Conservation (phyloP, 2,329 filamentous ascomycete species). For the Colletotrichum truncatum region DNA sequence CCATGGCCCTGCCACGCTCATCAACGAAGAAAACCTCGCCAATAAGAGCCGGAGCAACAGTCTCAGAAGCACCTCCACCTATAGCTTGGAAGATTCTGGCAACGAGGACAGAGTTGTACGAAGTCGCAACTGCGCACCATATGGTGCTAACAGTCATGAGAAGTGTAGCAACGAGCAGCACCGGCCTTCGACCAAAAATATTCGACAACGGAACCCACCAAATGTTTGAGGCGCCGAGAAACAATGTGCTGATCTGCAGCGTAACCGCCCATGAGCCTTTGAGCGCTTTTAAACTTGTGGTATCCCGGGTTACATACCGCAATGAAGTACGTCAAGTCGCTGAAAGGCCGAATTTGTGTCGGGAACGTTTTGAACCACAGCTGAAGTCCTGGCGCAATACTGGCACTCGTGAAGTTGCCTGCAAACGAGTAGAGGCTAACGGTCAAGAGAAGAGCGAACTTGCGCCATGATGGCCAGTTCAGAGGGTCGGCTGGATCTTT, state of each 20-base stretch:
- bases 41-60: conserved; percentile 42
- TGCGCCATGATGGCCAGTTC: conserved; percentile 44
- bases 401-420: conserved; percentile 42
- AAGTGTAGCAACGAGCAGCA: conserved; percentile 40
- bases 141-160: conserved; percentile 37
- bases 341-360: conserved; percentile 31
- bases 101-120: conserved; percentile 37
- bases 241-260: conserved; percentile 41
- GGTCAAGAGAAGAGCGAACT: conserved; percentile 37
- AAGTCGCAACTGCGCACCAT: conserved; percentile 37
- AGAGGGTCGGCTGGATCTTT: conserved; percentile 46
- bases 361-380: conserved; percentile 43
- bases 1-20: conserved; percentile 45
- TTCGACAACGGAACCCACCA: conserved; percentile 48
- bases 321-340: conserved; percentile 41
- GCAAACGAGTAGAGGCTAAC: conserved; percentile 44
- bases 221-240: conserved; percentile 45
- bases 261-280: background rate
- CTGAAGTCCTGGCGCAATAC: conserved; percentile 42
- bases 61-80: conserved; percentile 44
- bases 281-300: background rate
- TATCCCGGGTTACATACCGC: conserved; percentile 38
- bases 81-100: conserved; percentile 43
- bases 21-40: conserved; percentile 48
- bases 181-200: conserved; percentile 41